Conservation (phyloP, 768 basidiomycete species). For the Auricularia heimuer region DNA sequence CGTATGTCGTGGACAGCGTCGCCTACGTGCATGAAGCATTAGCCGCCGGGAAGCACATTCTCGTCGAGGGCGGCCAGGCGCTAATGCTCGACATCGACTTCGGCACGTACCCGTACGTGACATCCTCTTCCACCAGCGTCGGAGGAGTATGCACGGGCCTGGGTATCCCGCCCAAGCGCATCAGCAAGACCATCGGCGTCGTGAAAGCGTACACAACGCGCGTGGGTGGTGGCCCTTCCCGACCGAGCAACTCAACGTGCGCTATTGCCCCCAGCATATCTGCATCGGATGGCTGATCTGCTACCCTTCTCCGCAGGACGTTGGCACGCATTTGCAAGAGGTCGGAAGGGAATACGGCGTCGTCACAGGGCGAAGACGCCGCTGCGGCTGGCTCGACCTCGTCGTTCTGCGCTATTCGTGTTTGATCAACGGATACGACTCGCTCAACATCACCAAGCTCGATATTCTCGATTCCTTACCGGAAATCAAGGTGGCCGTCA, state of each 20-base stretch:
- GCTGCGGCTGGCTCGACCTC: slow-evolving; percentile 96
- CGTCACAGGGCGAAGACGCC: slow-evolving; percentile 85
- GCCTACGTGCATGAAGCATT: slow-evolving; percentile 77
- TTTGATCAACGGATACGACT: slow-evolving; percentile 92
- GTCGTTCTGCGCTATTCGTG: slow-evolving; percentile 89
- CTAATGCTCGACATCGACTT: slow-evolving; percentile 98
- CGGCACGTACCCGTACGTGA: slow-evolving; percentile 97
- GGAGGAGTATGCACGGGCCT: slow-evolving; percentile 97
- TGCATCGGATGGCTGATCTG: slow-evolving; percentile 1
- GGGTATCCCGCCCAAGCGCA: slow-evolving; percentile 85
- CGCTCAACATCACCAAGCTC: slow-evolving; percentile 90
- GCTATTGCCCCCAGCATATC: slow-evolving; percentile 16
- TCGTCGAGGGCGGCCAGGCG: slow-evolving; percentile 97
- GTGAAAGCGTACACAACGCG: slow-evolving; percentile 98
- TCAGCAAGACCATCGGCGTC: slow-evolving; percentile 86
- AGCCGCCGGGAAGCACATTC: slow-evolving; percentile 60
- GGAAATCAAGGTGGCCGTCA: slow-evolving; percentile 82
- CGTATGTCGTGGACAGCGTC: slow-evolving; percentile 85
- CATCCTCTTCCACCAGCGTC: slow-evolving; percentile 85
- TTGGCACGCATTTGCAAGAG: slow-evolving; percentile 84
- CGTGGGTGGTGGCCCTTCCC: slow-evolving; percentile 98
- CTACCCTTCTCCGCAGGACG: slow-evolving; percentile 35
- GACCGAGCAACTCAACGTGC: slow-evolving; percentile 82
- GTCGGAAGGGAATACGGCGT: slow-evolving; percentile 87
- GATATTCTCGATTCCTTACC: slow-evolving; percentile 78